Evolutionary conservation across 2,329 filamentous ascomycete genomes (phyloP).

Genomic region (Botrytis galanthina): DNA sequence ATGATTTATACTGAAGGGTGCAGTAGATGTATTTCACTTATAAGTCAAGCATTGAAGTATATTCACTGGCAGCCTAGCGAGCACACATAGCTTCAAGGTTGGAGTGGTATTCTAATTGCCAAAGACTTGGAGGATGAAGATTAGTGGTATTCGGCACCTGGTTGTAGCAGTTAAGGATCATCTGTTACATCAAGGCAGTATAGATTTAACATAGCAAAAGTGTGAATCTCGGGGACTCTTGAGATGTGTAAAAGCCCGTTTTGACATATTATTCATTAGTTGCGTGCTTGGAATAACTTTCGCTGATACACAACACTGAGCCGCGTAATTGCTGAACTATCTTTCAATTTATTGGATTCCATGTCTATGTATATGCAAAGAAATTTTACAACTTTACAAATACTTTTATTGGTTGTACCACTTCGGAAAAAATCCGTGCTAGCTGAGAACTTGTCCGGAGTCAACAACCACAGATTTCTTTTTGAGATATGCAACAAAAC

Average conservation of each 20-base stretch:
- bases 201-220: neutral
- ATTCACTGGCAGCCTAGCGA: neutral
- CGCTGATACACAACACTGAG: too few species aligned
- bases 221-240: neutral
- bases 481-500: neutral
- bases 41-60: neutral
- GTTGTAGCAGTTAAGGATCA: neutral
- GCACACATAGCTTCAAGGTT: neutral
- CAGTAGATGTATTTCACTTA: neutral
- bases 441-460: neutral
- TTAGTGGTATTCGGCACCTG: neutral
- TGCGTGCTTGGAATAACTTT: too few species aligned
- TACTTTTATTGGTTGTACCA: too few species aligned
- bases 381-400: too few species aligned
- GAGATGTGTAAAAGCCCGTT: too few species aligned
- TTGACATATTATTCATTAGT: too few species aligned
- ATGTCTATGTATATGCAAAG: too few species aligned
- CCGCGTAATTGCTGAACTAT: too few species aligned
- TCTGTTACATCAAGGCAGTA: neutral
- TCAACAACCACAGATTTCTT: neutral
- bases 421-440: too few species aligned
- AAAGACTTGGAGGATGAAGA: neutral
- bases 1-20: neutral
- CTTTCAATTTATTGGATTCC: too few species aligned
- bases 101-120: fast-evolving